Evolutionary conservation across 2,329 filamentous ascomycete species (phyloP), one percentile per base, ranked within the genome.

Genomic region (Fusarium protoensiforme): DNA sequence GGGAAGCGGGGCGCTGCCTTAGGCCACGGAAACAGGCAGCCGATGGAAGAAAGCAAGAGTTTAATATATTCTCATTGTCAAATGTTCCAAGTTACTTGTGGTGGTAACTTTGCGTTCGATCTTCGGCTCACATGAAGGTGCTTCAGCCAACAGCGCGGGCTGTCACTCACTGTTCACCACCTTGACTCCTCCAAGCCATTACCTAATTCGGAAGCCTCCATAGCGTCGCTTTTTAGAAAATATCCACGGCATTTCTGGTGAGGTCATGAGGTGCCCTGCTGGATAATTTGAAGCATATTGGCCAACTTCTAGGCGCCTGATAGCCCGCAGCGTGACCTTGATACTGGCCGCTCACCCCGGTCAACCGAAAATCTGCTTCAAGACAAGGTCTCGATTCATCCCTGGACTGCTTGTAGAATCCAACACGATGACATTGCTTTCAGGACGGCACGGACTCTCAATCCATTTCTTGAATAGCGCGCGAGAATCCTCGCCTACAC

Each of bases 401-500:
- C 29, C 24, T 29, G 24, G 46, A 5, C 16, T 13, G 24, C 16
- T 5, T 3, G 24, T 51, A 1, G 46, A 51, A n/a, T 51, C 46
- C 10, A 51, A n/a, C 3, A 51, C 2, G 46, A 51, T 51, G 46
- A 5, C 2, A 7, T 60, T 39, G 20, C 8, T 11, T 24, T 46
- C 5, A 11, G 80, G 80, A 4, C 80, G 77, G 29, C 74, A 79
- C 7, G 80, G 81, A 13, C 67, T 73, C 24, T 79, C 74, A 8
- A 81, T 79, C 79, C 80, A 81, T 16, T 62, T 76, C 64, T 60
- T 66, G 48, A 81, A 81, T 10, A 76, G 70, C 11, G 57, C 75
- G 3, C 62, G 63, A n/a, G 38, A 36, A 22, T 69, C 61, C 38
- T 72, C 24, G 1, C 33, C 46, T 16, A 1, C 16, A 29, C 33